Evolutionary conservation across 306 rosid species (phyloP), one percentile per base, ranked within the genome.

Genomic region (Gleditsia sinensis): DNA sequence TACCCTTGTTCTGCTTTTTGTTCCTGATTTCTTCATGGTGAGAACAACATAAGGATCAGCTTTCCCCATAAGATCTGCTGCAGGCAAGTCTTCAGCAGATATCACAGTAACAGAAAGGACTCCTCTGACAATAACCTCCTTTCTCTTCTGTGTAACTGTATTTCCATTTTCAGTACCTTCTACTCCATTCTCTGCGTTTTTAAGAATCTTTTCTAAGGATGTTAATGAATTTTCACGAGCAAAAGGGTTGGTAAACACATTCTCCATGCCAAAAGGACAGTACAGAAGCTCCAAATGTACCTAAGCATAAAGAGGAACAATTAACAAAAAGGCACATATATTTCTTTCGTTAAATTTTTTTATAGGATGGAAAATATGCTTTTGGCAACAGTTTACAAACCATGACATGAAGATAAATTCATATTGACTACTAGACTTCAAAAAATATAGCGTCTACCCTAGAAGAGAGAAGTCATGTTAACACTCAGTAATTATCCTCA

Each of bases 71-170:
- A 95, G 69, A 85, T 95, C 99, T 55, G 54, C 76, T 0, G 92
- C 86, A 54, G 98, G 92, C 96, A 95, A 95, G 78, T 88, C 98
- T 82, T 95, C 98, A 5, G 90, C 99, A 70, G 99, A 95, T 86
- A 95, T 82, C 50, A 95, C 87, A 24, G 96, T 90, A 51, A 95
- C 84, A 46, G 93, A 81, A 61, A 92, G 91, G 69, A 95, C 96
- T 73, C 99, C 99, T 77, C 98, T 88, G 76, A 95, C 67, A 77
- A 95, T 95, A 81, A 92, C 92, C 82, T 90, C 99, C 69, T 48
- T 92, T 74, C 34, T 90, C 85, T 87, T 92, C 76, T 83, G 93
- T 6, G 85, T 56, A 34, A 76, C 80, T n/a, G 81, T 88, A 54
- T 84, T 88, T 82, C 78, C 98, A 16, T 27, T 84, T 85, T 81